Evolutionary conservation across 2,329 filamentous ascomycete species (phyloP).

Genomic region (Sporothrix brunneoviolacea): DNA sequence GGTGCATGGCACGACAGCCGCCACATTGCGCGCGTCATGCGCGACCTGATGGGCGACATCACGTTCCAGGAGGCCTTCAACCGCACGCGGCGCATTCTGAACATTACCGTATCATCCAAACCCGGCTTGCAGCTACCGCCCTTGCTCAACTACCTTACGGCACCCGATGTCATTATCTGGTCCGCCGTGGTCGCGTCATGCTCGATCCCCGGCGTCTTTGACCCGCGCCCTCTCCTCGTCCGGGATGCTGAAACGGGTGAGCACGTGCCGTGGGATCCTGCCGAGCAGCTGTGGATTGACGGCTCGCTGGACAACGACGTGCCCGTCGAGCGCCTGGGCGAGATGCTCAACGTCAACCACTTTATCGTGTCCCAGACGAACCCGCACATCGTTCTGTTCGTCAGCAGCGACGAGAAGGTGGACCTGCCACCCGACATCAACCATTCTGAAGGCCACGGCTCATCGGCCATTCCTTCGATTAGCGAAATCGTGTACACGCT

Average conservation of each 20-base stretch:
- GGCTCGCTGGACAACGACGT: slow-evolving; percentile 92
- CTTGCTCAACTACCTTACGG: slow-evolving; percentile 85
- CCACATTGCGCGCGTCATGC: slow-evolving; percentile 76
- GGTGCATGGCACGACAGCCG: slow-evolving; percentile 80
- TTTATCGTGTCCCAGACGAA: slow-evolving; percentile 98
- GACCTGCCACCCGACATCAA: neutral
- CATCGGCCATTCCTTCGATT: neutral
- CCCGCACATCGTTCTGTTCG: slow-evolving; percentile 83
- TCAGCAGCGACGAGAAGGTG: slow-evolving; percentile 62
- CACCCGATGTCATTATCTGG: slow-evolving; percentile 93
- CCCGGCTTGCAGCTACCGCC: slow-evolving; percentile 81
- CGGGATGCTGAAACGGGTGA: slow-evolving; percentile 78
- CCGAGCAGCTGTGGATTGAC: slow-evolving; percentile 82
- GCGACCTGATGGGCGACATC: slow-evolving; percentile 71
- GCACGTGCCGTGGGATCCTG: slow-evolving; percentile 76
- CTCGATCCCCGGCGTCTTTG: slow-evolving; percentile 83
- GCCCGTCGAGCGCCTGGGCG: slow-evolving; percentile 79
- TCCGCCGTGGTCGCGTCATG: slow-evolving; percentile 95
- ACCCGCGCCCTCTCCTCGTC: slow-evolving; percentile 68
- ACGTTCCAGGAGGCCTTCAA: slow-evolving; percentile 97
- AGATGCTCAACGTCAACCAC: slow-evolving; percentile 98
- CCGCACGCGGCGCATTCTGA: slow-evolving; percentile 82
- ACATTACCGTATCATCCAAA: slow-evolving; percentile 86
- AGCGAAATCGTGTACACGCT: slow-evolving; percentile 56
- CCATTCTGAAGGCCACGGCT: neutral